Evolutionary conservation across 192 early-diverging fungal species (phyloP), one percentile per base, ranked within the genome.

Genomic region (Entophlyctis helioformis): DNA sequence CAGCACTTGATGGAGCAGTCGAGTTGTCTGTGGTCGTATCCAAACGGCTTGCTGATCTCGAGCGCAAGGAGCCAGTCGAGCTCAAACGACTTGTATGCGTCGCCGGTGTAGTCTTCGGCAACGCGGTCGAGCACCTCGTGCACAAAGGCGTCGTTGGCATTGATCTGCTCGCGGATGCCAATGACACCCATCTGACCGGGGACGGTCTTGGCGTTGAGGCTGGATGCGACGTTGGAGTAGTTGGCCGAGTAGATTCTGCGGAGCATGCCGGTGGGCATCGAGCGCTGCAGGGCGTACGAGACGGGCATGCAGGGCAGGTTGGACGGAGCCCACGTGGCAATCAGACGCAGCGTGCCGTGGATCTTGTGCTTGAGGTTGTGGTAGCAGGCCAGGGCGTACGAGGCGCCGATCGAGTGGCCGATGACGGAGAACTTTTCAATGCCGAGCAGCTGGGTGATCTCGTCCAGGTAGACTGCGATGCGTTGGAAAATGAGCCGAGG

Each of bases 221-320:
- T 20, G 23, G 9, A 3, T 35, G 33, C 5, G 20, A 50, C 15
- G 20, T 10, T 29, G 29, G 16, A 9, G 48, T 39, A 4, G 48
- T 4, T n/a, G 39, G 11, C 16, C 16, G 12, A 4, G 47, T 20
- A 20, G 15, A 22, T 26, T 48, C 32, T 29, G 10, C 48, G 48
- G n/a, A 50, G 13, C 7, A 36, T n/a, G 2, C 21, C 20, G 31
- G 48, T 50, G 16, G 48, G 48, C 15, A 50, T 13, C 31, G 48
- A 50, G 0, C 48, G 16, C 39, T 50, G 48, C 4, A 50, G 16
- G 19, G 48, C 48, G 28, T 50, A 50, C 2, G 36, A 27, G 26
- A 37, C 28, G n/a, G 48, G 48, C 48, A 50, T 50, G 26, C 48
- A 50, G n/a, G 48, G 48, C 32, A 50, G 41, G 41, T 50, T 50